These are phyloP conservation scores for Mycena galopus DNA, from an alignment of 768 basidiomycete species.

Conservation along the genomic window DNA sequence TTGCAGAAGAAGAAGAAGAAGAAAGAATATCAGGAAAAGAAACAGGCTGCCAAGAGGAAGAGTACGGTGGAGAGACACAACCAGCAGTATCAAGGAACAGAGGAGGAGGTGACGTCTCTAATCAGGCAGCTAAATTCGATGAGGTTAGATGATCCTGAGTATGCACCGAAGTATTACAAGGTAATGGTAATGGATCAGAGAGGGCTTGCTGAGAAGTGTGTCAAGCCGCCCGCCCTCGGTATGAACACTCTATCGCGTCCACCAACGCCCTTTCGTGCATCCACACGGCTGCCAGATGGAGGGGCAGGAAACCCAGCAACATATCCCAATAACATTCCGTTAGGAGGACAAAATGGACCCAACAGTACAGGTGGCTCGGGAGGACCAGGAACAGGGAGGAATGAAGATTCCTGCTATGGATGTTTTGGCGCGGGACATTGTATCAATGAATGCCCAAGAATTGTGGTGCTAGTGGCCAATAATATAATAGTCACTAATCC, in stretches of 20 bases:
- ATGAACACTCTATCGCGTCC: too few relatives aligned
- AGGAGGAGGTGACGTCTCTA: too few relatives aligned
- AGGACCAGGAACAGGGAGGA: too few relatives aligned
- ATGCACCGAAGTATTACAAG: constrained; percentile 27
- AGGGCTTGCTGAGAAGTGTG: too few relatives aligned
- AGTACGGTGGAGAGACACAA: background rate
- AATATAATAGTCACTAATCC: too few relatives aligned
- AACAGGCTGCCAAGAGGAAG: background rate
- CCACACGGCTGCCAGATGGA: too few relatives aligned
- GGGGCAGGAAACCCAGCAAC: background rate
- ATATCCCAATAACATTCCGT: background rate
- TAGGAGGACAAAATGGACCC: too few relatives aligned
- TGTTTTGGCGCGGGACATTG: background rate
- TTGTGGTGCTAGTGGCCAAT: background rate
- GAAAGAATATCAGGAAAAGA: background rate
- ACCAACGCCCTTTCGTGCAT: too few relatives aligned
- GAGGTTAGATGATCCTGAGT: constrained; percentile 24
- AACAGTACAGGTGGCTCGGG: too few relatives aligned
- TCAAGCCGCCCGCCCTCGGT: too few relatives aligned
- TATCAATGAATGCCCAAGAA: background rate
- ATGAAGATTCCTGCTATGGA: too few relatives aligned
- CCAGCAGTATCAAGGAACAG: too few relatives aligned
- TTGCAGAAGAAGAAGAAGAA: background rate
- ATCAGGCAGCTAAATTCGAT: constrained; percentile 29
- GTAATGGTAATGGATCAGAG: constrained; percentile 24